These are phyloP conservation scores for Forsythia suspensa DNA, from an alignment of 257 asterid species.

Conservation along the genomic window DNA sequence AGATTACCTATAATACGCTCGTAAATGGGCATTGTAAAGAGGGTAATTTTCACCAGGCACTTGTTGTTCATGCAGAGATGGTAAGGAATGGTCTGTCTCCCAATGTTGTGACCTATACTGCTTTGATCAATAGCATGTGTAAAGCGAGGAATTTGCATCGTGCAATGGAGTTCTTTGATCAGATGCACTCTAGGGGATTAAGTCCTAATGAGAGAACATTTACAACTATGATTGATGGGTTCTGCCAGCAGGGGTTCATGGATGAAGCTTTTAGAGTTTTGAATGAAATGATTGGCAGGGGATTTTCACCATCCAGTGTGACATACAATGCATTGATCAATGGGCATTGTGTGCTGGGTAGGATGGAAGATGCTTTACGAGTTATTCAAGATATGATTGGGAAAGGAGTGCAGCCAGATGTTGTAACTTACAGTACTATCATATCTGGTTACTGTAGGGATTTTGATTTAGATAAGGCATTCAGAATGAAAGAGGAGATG, in stretches of 20 bases:
- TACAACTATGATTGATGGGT: conserved; percentile 82
- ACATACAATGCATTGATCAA: conserved; percentile 79
- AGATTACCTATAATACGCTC: conserved; percentile 76
- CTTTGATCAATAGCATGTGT: conserved; percentile 77
- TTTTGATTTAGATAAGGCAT: conserved; percentile 64
- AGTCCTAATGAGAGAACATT: conserved; percentile 78
- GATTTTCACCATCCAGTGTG: conserved; percentile 68
- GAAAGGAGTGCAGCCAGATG: conserved; percentile 67
- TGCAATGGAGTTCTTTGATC: conserved; percentile 73
- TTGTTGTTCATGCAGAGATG: conserved; percentile 78
- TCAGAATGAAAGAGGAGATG: conserved; percentile 68
- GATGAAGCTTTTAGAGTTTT: conserved; percentile 64
- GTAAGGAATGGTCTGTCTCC: conserved; percentile 79
- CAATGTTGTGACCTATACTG: conserved; percentile 77
- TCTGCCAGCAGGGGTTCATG: conserved; percentile 74
- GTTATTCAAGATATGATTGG: conserved; percentile 50
- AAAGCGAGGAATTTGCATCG: conserved; percentile 62
- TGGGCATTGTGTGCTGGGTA: conserved; percentile 73
- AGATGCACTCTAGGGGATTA: conserved; percentile 67
- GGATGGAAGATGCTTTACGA: conserved; percentile 54
- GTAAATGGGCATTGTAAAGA: conserved; percentile 79
- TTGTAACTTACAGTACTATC: conserved; percentile 76
- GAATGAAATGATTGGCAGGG: conserved; percentile 54
- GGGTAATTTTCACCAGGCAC: conserved; percentile 82
- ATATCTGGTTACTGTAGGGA: conserved; percentile 65